Evolutionary conservation across 306 rosid species (phyloP), one percentile per base, ranked within the genome.

Genomic region (Gillenia trifoliata): DNA sequence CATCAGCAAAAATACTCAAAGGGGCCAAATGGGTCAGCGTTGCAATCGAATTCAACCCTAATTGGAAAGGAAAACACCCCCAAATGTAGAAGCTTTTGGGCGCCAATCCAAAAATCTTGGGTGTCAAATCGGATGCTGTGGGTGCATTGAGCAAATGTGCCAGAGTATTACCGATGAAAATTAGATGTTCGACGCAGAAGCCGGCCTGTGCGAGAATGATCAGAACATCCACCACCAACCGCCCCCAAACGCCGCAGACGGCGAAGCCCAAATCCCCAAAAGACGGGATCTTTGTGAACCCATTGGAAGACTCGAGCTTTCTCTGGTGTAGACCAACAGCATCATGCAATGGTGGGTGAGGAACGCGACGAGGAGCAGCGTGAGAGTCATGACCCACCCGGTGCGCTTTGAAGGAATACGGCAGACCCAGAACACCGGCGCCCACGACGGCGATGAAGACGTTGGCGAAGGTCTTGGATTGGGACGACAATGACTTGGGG

Each of bases 401-500:
- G 87, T 80, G 28, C 89, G 83, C 80, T 76, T n/a, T 85, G 72
- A 87, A 87, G 13, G 91, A 74, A 63, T 87, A 87, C 11, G 91
- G 89, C 47, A 87, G 75, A 30, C 91, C 91, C 6, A 87, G 76
- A 26, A 87, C 89, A 3, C 91, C 91, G 22, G 87, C 88, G 8
- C 91, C 89, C 12, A 87, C 87, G 33, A 85, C 66, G 19, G 83
- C 86, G 54, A 87, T 87, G 74, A 87, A 84, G 43, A 87, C 87
- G 43, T 85, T 87, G 50, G 89, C 86, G 64, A 76, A 87, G n/a
- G 87, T 84, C 83, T 87, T 87, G 63, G 75, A 59, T 57, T 54
- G 69, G 13, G 89, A 85, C 3, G 87, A 87, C 5, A 64, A 29
- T 1, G 82, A 73, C 49, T 56, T 66, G 1, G 43, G 47, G n/a